These are phyloP conservation scores for Babesia divergens DNA, from an alignment of 169 alveolate genomes.

Conservation along the genomic window DNA sequence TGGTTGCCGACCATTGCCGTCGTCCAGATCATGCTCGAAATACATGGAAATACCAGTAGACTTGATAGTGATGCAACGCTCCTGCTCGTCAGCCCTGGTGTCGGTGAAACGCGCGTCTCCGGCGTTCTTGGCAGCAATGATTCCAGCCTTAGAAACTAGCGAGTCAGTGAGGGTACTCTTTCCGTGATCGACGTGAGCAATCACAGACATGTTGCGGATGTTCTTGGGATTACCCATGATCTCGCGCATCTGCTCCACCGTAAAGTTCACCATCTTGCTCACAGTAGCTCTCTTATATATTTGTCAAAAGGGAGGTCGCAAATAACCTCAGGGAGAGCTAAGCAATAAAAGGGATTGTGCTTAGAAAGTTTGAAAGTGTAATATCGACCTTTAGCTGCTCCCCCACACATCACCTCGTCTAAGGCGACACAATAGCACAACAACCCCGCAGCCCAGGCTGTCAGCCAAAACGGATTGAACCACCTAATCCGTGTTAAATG, in stretches of 20 bases:
- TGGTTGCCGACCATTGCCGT: slow-evolving; percentile 84
- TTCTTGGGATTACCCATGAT: slow-evolving; percentile 97
- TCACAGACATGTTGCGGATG: slow-evolving; percentile 99
- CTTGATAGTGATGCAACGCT: slow-evolving; percentile 99
- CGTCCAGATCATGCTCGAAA: slow-evolving; percentile 95
- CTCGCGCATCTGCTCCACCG: slow-evolving; percentile 98
- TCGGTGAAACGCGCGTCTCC: slow-evolving; percentile 99
- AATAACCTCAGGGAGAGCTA: neutral
- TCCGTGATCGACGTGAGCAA: slow-evolving; percentile 99
- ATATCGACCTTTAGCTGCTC: neutral
- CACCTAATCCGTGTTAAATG: too few species aligned
- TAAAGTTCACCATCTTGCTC: slow-evolving; percentile 93
- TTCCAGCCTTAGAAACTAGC: slow-evolving; percentile 98
- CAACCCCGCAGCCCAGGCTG: too few species aligned
- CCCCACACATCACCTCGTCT: neutral
- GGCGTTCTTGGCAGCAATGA: slow-evolving; percentile 95
- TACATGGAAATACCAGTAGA: slow-evolving; percentile 99
- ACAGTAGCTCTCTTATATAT: slow-evolving; percentile 4
- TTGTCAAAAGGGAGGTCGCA: slow-evolving; percentile 1
- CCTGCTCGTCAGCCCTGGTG: slow-evolving; percentile 98
- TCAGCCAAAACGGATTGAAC: too few species aligned
- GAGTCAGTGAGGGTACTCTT: slow-evolving; percentile 99
- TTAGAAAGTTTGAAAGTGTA: neutral
- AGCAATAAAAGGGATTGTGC: slow-evolving; percentile 4
- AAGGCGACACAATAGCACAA: neutral